Evolutionary conservation across 2,329 filamentous ascomycete species (phyloP).

Genomic region (Fusarium dlaminii): DNA sequence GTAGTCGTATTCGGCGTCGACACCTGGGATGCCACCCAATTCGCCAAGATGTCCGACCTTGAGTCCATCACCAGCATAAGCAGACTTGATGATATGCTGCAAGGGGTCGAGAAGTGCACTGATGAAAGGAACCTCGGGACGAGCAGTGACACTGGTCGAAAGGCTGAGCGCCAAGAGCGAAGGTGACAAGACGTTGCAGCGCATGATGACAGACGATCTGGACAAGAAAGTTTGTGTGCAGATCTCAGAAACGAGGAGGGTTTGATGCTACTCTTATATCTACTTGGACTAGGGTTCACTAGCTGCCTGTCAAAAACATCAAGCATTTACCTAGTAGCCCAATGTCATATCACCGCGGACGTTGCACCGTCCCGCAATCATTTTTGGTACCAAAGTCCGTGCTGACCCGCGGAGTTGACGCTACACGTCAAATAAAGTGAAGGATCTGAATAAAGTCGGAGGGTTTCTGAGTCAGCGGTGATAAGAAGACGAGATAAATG

Average conservation of each 20-base stretch:
- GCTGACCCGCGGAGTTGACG: neutral
- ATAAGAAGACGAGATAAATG: neutral
- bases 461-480: neutral
- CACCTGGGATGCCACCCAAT: slow-evolving; percentile 18
- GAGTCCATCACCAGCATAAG: slow-evolving; percentile 31
- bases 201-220: slow-evolving; percentile 12
- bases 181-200: slow-evolving; percentile 1
- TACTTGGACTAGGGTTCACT: neutral
- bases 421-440: neutral
- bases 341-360: neutral
- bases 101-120: slow-evolving; percentile 29
- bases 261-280: slow-evolving; percentile 2
- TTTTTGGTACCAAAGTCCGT: neutral
- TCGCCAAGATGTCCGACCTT: slow-evolving; percentile 29
- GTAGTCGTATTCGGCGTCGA: slow-evolving; percentile 37
- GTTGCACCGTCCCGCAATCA: slow-evolving; percentile 1
- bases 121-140: slow-evolving; percentile 26
- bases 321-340: neutral
- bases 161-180: slow-evolving; percentile 24
- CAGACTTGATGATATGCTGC: slow-evolving; percentile 22
- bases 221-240: neutral
- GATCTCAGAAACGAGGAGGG: neutral
- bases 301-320: neutral
- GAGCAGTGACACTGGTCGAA: slow-evolving; percentile 6
- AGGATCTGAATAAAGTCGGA: neutral